Evolutionary conservation across 1,284 basidiomycete species (phyloP), one percentile per base, ranked within the genome.

Genomic region (Hemileia vastatrix): DNA sequence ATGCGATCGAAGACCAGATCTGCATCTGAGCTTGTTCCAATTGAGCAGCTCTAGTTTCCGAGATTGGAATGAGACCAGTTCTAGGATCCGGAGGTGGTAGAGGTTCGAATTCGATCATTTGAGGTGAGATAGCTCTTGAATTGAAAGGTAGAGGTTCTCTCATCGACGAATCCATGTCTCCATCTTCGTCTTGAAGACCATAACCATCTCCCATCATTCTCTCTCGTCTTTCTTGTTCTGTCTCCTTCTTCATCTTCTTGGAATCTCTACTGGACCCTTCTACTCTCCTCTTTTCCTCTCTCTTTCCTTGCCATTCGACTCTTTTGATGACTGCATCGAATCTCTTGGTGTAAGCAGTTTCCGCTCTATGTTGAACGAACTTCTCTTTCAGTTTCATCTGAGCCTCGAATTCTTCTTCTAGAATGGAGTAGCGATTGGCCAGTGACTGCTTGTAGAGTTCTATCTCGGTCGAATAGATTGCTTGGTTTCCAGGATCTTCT

Each of bases 1-100:
- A 68, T 40, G 74, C 73, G 32, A 76, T 72, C 18, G 61, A 67
- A 18, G 69, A 68, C 73, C 73, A 76, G 51, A 74, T 67, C n/a
- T 70, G 66, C 43, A 67, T 66, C 61, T 75, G 74, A 2, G 73
- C 72, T 36, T 74, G 72, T 33, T 69, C 68, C 27, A 76, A 67
- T 62, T 69, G 63, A 55, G 70, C 67, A 4, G 67, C 67, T 32
- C 72, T 68, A 6, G 67, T 65, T 1, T 65, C 66, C 57, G 70
- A 70, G 57, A 73, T 69, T 27, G 69, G 68, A 2, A 72, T 40
- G 36, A 40, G 36, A 40, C 36, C 36, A 40, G 36, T 40, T 40
- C 15, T 9, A 40, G 36, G 36, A 40, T 40, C 36, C 36, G 36
- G 36, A 9, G 36, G 36, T 40, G 36, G 36, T 11, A 40, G 36